phyloP scores from a whole-genome alignment of 495 filamentous ascomycete species.

The Schizothecium vesticola region DNA sequence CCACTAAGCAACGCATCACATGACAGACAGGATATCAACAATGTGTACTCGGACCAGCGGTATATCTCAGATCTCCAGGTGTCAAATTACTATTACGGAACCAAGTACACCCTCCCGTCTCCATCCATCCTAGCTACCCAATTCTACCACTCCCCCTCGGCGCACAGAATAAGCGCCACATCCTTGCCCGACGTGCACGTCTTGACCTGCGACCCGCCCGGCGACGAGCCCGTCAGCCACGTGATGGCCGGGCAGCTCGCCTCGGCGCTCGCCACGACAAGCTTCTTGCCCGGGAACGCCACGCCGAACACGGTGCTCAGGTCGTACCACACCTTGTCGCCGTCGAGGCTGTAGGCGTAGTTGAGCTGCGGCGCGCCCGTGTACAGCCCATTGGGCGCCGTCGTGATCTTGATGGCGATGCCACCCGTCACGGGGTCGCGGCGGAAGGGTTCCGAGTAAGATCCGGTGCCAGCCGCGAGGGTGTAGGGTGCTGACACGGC shows the following conservation, averaged over 20 bases:
- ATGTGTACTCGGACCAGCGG: too few species aligned
- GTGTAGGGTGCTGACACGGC: slow-evolving; percentile 37
- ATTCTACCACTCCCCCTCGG: slow-evolving; percentile 4
- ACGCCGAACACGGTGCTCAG: slow-evolving; percentile 52
- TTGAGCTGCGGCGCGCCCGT: slow-evolving; percentile 48
- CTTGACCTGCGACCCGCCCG: slow-evolving; percentile 49
- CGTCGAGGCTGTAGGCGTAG: slow-evolving; percentile 51
- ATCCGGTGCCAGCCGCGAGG: slow-evolving; percentile 31
- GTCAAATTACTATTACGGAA: background rate
- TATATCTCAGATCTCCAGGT: background rate
- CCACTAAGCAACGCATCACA: too few species aligned
- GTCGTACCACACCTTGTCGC: slow-evolving; percentile 50
- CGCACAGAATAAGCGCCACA: slow-evolving; percentile 28
- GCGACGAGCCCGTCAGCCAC: slow-evolving; percentile 46
- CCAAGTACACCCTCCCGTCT: background rate
- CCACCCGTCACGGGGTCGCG: slow-evolving; percentile 50
- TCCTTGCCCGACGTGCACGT: slow-evolving; percentile 34
- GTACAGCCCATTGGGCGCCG: slow-evolving; percentile 45
- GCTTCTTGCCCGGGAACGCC: slow-evolving; percentile 43
- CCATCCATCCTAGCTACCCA: background rate
- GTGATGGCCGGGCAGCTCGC: slow-evolving; percentile 41
- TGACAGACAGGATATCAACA: too few species aligned
- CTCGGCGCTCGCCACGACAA: slow-evolving; percentile 38
- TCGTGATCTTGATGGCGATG: slow-evolving; percentile 52
- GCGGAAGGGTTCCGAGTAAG: slow-evolving; percentile 40